These are phyloP conservation scores for Grigorovia yakushimaensis DNA, from an alignment of 805 yeast species.

Conservation along the genomic window DNA sequence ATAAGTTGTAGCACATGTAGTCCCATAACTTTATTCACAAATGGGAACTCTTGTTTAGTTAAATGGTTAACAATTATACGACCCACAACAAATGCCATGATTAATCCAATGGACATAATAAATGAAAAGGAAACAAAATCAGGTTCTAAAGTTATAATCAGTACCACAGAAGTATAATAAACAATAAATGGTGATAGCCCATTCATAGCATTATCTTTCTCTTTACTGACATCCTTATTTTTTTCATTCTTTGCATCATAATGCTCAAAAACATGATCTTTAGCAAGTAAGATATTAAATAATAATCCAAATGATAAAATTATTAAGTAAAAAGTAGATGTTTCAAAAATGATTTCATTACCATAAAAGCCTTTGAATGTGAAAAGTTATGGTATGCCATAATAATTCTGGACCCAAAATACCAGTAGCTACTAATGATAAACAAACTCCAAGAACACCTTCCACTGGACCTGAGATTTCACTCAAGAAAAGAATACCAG, in stretches of 20 bases:
- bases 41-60: conserved; percentile 70
- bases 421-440: conserved; percentile 53
- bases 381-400: conserved; percentile 46
- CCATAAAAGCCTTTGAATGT: conserved; percentile 8
- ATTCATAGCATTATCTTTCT: conserved; percentile 31
- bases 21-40: conserved; percentile 56
- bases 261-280: conserved; percentile 44
- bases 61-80: conserved; percentile 81
- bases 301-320: conserved; percentile 47
- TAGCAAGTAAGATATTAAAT: conserved; percentile 62
- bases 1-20: conserved; percentile 46
- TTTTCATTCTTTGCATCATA: conserved; percentile 29
- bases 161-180: conserved; percentile 40
- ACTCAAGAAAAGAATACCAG: conserved; percentile 69
- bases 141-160: conserved; percentile 43
- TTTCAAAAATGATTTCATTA: conserved; percentile 28
- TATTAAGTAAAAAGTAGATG: conserved; percentile 42
- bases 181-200: conserved; percentile 63
- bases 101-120: conserved; percentile 59
- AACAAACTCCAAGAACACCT: conserved; percentile 62
- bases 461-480: conserved; percentile 91
- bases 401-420: conserved; percentile 50
- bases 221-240: conserved; percentile 15
- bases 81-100: conserved; percentile 82
- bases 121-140: conserved; percentile 44